Base-by-base conservation (phyloP, 345 rosid genomes). In the Citrus sp. region DNA sequence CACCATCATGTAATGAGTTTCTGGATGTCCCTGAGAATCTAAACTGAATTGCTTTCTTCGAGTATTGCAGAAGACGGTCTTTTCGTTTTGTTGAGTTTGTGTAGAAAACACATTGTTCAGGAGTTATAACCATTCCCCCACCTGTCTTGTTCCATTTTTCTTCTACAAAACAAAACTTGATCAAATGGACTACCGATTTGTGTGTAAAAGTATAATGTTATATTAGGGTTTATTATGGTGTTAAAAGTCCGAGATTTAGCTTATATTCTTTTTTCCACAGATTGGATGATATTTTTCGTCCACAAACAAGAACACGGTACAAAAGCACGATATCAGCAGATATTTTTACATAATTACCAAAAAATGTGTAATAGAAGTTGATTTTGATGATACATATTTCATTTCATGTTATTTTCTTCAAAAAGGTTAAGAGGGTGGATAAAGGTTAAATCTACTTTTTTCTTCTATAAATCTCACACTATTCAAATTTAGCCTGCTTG, bases 1-100 rank as follows among this genome's bases (percentile, higher is more conserved):
- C 89, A 90, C 89, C 85, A 90, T 94, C 84, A 85, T 96, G 98
- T 96, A 73, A 89, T 40, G 69, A 28, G 19, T 61, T 70, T 42
- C 27, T 14, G 70, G 75, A 72, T 46, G 60, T 60, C 25, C 34
- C 34, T 27, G 1, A 13, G 28, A 67, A 49, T 73, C 30, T 25
- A 14, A 37, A 34, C 54, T 46, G 10, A 68, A 62, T 55, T 75
- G 80, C 58, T 64, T 76, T 78, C 81, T 21, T 9, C 27, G 9
- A 51, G 78, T 65, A 85, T 88, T 59, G 60, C 58, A 63, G 85
- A 77, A 81, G 84, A 59, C 72, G 30, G 34, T 88, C 85, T 66
- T 80, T 76, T 49, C 21, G 54, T 71, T 78, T 75, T 76, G 70
- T 74, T 74, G 64, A 77, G 83, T 71, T 61, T 79, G 78, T 84